Evolutionary conservation across 2,329 filamentous ascomycete species (phyloP).

Genomic region (Phialophora tarda): DNA sequence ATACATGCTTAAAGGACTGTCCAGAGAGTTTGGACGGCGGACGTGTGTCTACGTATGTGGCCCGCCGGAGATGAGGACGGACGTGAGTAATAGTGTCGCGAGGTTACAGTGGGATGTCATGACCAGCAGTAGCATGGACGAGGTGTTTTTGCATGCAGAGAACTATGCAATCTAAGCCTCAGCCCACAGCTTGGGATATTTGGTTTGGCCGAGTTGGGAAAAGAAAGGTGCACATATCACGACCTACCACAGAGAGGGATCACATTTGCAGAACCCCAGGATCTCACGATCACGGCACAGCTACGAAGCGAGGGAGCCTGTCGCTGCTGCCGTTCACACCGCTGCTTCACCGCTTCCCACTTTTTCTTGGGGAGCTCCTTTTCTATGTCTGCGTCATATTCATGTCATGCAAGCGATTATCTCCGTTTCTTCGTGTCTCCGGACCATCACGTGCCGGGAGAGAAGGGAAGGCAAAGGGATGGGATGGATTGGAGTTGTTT

Average conservation of each 20-base stretch:
- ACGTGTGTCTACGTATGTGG: slow-evolving; percentile 94
- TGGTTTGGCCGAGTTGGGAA: not conserved
- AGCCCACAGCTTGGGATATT: not conserved
- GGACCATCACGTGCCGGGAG: not conserved
- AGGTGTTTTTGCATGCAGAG: slow-evolving; percentile 93
- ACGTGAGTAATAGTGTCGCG: slow-evolving; percentile 85
- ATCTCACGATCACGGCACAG: slow-evolving; percentile 7
- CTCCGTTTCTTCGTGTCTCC: not conserved
- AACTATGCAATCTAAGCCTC: slow-evolving; percentile 79
- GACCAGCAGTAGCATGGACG: slow-evolving; percentile 77
- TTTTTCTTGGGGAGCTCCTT: not conserved
- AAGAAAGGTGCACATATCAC: not conserved
- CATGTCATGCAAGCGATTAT: not conserved
- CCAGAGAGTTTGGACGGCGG: slow-evolving; percentile 76
- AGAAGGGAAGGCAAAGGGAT: not conserved
- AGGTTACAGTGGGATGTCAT: slow-evolving; percentile 81
- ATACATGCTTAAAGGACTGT: slow-evolving; percentile 83
- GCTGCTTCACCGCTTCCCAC: not conserved
- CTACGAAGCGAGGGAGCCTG: not conserved
- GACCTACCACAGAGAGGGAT: not conserved
- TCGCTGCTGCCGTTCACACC: not conserved
- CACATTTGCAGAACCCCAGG: not conserved
- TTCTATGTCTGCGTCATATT: not conserved
- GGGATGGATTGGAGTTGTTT: not conserved
- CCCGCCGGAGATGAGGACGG: slow-evolving; percentile 82